Base-by-base conservation (phyloP, 2,329 filamentous ascomycete genomes). In the Hymenoscyphus infarciens region DNA sequence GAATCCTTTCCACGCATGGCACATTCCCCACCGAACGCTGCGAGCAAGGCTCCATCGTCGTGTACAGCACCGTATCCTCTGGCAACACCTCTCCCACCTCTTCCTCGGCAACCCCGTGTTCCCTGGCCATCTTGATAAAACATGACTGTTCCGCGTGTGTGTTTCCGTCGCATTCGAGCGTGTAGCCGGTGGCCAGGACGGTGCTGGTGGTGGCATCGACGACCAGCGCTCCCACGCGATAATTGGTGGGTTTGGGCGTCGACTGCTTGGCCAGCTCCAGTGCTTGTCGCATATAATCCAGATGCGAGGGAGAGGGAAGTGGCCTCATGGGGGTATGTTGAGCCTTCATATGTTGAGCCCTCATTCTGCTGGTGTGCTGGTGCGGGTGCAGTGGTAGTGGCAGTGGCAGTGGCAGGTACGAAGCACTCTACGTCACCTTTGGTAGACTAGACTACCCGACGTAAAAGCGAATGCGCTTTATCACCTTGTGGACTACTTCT, bases 101-200 rank as follows among this genome's bases (percentile, higher is more conserved):
- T 59, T 84, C 83, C 67, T 89, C 87, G 10, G 80, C 63, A 0
- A 82, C 77, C 1, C 73, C 72, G 61, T 83, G 74, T 66, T 78
- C 70, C 56, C 78, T 71, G 1, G 84, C 80, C 15, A 87, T 82
- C 75, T 99, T 98, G 57, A 87, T 77, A 62, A 99, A 83, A 73
- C 92, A 96, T 75, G 89, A 94, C 78, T 99, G 92, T 74, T 99
- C 95, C 3, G 95, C 95, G 73, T 99, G 95, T 0, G 95, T 98
- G 78, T 99, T 99, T 52, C 94, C 95, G 55, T 87, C 82, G 3
- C 93, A 85, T 76, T 99, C 94, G 63, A 97, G 83, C 0, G 95
- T 97, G 78, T 94, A 98, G 61, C 95, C 94, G 1, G 91, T 90
- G 0, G 90, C 85, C 31, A 96, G 81, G 63, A 96, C 80, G 29